Evolutionary conservation across 352 stramenopile genomes (phyloP), one percentile per base, ranked within the genome.

Genomic region (Phytophthora sansomeana): DNA sequence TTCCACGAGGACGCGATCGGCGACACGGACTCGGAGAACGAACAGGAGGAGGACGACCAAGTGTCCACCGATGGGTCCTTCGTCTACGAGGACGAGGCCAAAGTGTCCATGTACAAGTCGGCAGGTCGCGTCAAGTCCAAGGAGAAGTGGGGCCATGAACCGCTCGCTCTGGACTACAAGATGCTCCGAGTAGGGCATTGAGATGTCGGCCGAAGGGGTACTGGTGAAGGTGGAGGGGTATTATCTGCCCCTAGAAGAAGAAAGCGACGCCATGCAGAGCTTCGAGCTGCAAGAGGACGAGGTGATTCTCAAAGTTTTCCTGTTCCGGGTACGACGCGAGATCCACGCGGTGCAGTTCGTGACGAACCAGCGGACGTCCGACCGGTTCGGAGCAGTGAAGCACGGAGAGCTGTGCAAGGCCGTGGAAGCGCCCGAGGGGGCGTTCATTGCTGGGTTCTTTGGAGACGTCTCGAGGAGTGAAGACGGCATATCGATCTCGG

Each of bases 321-420:
- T 75, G 26, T 75, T 75, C 48, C 61, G 67, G 0, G 51, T 75
- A 19, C 61, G 62, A 16, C 67, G 67, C 17, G 49, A 72, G 53
- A 75, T 75, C 19, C 67, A 75, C 32, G 67, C 67, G 6, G 64
- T 75, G 26, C 62, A 75, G 29, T 75, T 75, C 30, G 67, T 75
- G 43, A 75, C 67, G 19, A 61, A 60, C 48, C 33, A 44, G 28
- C 28, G 62, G 3, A 72, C 62, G 36, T 75, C 67, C 41, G 62
- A 68, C 29, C 49, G 67, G 4, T 75, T 63, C 36, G 67, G 67
- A 36, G 36, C n/a, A 6, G 56, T 38, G 2, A 72, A 55, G 29
- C 62, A 58, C 28, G 67, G 67, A 8, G 67, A 75, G 43, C 32
- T 75, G n/a, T 75, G 67, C 54, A 75, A 75, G 46, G 67, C 57